Conservation (phyloP, 768 basidiomycete genomes). For the Ramaria rubella region DNA sequence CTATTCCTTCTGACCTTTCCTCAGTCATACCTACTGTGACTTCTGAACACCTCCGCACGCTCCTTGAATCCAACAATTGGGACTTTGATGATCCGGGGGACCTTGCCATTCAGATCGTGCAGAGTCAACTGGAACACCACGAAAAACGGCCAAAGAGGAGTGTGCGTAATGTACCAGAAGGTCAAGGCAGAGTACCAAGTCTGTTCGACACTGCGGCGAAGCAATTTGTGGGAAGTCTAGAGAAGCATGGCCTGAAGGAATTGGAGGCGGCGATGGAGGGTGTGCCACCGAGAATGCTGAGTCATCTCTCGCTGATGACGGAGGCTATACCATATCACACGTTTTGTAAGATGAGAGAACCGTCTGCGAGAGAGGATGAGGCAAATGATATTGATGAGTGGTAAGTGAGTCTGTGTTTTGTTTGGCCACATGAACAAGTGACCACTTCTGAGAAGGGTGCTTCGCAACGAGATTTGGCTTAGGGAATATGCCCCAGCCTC, state of each 20-base stretch:
- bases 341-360: background rate
- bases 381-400: background rate
- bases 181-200: background rate
- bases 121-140: background rate
- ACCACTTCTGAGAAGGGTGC: background rate
- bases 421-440: background rate
- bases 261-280: background rate
- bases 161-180: background rate
- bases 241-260: background rate
- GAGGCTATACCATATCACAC: background rate
- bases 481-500: background rate
- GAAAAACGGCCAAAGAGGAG: background rate
- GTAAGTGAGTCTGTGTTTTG: background rate
- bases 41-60: background rate
- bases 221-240: background rate
- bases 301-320: background rate
- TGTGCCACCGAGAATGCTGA: background rate
- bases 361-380: background rate
- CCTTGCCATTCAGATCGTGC: background rate
- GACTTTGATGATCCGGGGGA: background rate
- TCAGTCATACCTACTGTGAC: background rate
- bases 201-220: background rate
- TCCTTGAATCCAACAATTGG: background rate
- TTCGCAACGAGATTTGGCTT: constrained; percentile 2
- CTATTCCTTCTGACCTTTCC: too few species aligned